phyloP scores from a whole-genome alignment of 805 yeast species.

The Phaffomyces opuntiae region DNA sequence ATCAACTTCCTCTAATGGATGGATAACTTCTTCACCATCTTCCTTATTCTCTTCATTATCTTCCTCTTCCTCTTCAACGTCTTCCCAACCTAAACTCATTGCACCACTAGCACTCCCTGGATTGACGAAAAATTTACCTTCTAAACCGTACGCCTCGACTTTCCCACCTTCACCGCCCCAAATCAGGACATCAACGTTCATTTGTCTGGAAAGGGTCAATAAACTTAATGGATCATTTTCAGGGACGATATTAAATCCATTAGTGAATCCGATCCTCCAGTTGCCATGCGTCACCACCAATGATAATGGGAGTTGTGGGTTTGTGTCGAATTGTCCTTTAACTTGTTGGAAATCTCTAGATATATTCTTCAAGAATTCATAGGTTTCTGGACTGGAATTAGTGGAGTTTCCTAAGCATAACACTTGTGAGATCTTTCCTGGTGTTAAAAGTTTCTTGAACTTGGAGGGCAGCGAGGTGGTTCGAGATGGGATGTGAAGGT shows the following conservation, averaged over 20 bases:
- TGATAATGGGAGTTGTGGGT: slow-evolving; percentile 46
- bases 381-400: slow-evolving; percentile 45
- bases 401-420: slow-evolving; percentile 81
- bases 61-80: slow-evolving; percentile 39
- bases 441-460: slow-evolving; percentile 71
- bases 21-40: slow-evolving; percentile 2
- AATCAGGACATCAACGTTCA: slow-evolving; percentile 84
- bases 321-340: slow-evolving; percentile 74
- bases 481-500: slow-evolving; percentile 78
- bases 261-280: slow-evolving; percentile 75
- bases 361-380: slow-evolving; percentile 55
- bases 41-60: slow-evolving; percentile 24
- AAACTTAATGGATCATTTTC: slow-evolving; percentile 81
- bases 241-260: slow-evolving; percentile 81
- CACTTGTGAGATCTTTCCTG: slow-evolving; percentile 83
- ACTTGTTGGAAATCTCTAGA: slow-evolving; percentile 72
- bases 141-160: slow-evolving; percentile 89
- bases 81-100: slow-evolving; percentile 56
- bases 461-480: slow-evolving; percentile 19
- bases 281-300: slow-evolving; percentile 61
- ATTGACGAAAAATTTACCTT: slow-evolving; percentile 88
- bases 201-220: slow-evolving; percentile 74
- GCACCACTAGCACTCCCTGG: slow-evolving; percentile 99
- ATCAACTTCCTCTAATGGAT: slow-evolving; percentile 6
- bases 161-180: slow-evolving; percentile 94